Evolutionary conservation across 1,284 basidiomycete genomes (phyloP).

Genomic region (Naganishia sp.): DNA sequence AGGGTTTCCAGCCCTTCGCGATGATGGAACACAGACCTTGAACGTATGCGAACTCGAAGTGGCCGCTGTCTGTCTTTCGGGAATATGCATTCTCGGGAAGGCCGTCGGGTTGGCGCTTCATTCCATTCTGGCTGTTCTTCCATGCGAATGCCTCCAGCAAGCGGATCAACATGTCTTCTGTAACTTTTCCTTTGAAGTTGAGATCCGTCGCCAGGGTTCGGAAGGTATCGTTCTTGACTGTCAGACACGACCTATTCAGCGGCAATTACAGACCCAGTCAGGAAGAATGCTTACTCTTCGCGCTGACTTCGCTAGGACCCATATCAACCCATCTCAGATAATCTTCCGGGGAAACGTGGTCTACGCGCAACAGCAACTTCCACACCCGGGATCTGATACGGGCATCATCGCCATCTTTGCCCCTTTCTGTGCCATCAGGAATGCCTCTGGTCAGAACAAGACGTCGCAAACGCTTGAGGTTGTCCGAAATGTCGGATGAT

Average conservation of each 20-base stretch:
- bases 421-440: constrained; percentile 13
- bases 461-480: constrained; percentile 71
- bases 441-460: constrained; percentile 86
- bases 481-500: constrained; percentile 70
- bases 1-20: background rate
- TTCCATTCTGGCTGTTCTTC: constrained; percentile 55
- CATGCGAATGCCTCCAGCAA: constrained; percentile 95
- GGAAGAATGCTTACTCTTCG: constrained; percentile 82
- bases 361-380: constrained; percentile 85
- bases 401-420: constrained; percentile 39
- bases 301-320: constrained; percentile 80
- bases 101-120: background rate
- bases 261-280: background rate
- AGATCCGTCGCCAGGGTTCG: constrained; percentile 93
- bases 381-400: constrained; percentile 63
- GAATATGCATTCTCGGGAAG: constrained; percentile 1
- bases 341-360: constrained; percentile 69
- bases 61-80: constrained; percentile 23
- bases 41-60: constrained; percentile 83
- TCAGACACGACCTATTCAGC: constrained; percentile 27
- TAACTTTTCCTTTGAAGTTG: constrained; percentile 90
- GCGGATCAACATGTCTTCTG: constrained; percentile 94
- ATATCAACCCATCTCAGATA: constrained; percentile 79
- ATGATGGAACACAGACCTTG: constrained; percentile 60
- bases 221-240: constrained; percentile 59